Base-by-base conservation (phyloP, 768 basidiomycete genomes). In the Amanita subjunquillea region DNA sequence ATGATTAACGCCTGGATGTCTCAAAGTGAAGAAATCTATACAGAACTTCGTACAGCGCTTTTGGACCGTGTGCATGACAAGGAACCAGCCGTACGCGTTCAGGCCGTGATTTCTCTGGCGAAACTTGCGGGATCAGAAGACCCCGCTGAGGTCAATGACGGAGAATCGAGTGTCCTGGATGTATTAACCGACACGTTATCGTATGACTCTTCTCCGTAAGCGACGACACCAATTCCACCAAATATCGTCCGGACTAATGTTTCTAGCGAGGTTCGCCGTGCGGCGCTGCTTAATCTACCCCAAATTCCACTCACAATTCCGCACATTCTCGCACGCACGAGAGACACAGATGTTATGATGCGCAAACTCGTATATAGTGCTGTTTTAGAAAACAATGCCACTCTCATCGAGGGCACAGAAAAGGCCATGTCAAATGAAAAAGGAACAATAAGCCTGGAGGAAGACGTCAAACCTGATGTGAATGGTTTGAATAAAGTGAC, bases 201-300 rank as follows among this genome's bases (percentile, higher is more conserved):
- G 6, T 74, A 82, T 58, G 95, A 96, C 61, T 71, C 85, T 1
- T 82, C 89, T 8, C 70, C 85, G 90, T 95, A 63, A 55, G 90
- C 69, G 32, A 17, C 4, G 32, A 32, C 9, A 13, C 34, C 4
- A 34, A 13, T 22, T 39, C 39, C 13, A 29, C 6, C 41, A 15
- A 46, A 44, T 15, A 22, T 37, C 17, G 1, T 9, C 34, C 29
- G 46, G 50, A 29, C 4, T 40, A 37, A 49, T 20, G 7, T 17
- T 36, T 15, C 13, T 38, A 93, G 91, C 2, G 94, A 97, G 46
- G 94, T 97, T 17, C 92, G 95, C 3, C 80, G 86, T 30, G 82
- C 85, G 0, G 79, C 81, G 0, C 70, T 96, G 0, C 71, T 84
- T 53, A 88, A 89, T 57, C 74, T 94, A 0, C 80, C 84, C 0